Conservation (phyloP, 208 protist species). For the Novymonas esmeraldas region DNA sequence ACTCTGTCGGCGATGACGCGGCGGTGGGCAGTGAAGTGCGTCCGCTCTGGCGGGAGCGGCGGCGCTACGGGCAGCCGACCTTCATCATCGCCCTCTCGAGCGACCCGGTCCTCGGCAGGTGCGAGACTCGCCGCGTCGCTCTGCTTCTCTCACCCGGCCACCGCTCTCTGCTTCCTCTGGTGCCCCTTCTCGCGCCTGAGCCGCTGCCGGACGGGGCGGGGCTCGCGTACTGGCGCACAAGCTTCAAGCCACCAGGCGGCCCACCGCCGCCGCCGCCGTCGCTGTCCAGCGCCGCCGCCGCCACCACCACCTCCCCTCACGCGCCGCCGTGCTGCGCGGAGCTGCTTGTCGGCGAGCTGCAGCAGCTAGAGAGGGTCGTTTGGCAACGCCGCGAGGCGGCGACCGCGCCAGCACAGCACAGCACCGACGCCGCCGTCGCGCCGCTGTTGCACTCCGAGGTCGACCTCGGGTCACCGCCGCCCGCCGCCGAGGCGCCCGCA, state of each 20-base stretch:
- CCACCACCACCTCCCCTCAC: no score
- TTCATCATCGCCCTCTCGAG: conserved; percentile 35
- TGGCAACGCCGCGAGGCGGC: conserved; percentile 3
- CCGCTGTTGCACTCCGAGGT: conserved; percentile 11
- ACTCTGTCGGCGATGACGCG: background rate
- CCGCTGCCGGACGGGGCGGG: conserved; percentile 9
- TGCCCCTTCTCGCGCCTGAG: conserved; percentile 12
- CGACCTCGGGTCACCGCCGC: background rate
- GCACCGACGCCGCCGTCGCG: background rate
- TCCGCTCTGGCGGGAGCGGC: conserved; percentile 17
- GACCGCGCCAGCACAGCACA: background rate
- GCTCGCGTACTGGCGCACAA: conserved; percentile 29
- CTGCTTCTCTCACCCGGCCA: conserved; percentile 47
- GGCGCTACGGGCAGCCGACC: conserved; percentile 21
- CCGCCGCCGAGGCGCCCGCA: background rate
- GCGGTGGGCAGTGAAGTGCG: background rate
- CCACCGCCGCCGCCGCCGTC: background rate
- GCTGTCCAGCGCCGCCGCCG: background rate
- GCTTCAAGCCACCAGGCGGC: background rate
- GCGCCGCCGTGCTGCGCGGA: conserved; percentile 42
- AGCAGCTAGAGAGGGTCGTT: conserved; percentile 30
- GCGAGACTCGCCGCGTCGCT: conserved; percentile 34
- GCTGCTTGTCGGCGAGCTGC: conserved; percentile 55
- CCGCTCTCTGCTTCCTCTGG: conserved; percentile 35
- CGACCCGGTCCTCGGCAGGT: conserved; percentile 24